Evolutionary conservation across 306 rosid genomes (phyloP).

Genomic region (Mimosa bimucronata): DNA sequence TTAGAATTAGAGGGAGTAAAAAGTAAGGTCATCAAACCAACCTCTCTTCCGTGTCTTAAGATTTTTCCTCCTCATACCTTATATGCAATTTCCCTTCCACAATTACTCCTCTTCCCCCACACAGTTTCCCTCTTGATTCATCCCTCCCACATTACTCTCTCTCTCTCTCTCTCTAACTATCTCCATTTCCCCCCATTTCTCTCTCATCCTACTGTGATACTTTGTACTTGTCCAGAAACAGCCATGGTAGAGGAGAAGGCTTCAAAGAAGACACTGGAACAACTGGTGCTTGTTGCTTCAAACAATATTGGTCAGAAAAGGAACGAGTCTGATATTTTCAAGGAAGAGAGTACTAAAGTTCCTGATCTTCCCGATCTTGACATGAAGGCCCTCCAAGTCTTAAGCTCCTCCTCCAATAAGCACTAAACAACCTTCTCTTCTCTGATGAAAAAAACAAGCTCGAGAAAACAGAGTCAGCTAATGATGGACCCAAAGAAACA

Average conservation of each 20-base stretch:
- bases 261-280: slow-evolving; percentile 28
- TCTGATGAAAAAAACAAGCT: slow-evolving; percentile 16
- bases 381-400: slow-evolving; percentile 63
- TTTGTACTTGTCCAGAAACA: background rate
- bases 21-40: background rate
- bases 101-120: background rate
- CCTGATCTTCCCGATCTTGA: slow-evolving; percentile 57
- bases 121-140: background rate
- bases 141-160: background rate
- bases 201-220: background rate
- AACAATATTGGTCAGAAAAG: slow-evolving; percentile 26
- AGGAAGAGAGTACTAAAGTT: slow-evolving; percentile 66
- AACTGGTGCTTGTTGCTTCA: slow-evolving; percentile 35
- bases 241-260: slow-evolving; percentile 54
- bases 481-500: background rate
- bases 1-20: too few species aligned
- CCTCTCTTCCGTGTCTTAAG: background rate
- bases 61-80: background rate
- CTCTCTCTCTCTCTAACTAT: background rate
- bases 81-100: background rate
- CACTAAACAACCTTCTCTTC: slow-evolving; percentile 59
- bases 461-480: background rate
- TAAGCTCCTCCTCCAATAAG: slow-evolving; percentile 56
- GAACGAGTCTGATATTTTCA: slow-evolving; percentile 47
- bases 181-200: background rate